Evolutionary conservation across 2,329 filamentous ascomycete species (phyloP), one percentile per base, ranked within the genome.

Genomic region (Escovopsis weberi): DNA sequence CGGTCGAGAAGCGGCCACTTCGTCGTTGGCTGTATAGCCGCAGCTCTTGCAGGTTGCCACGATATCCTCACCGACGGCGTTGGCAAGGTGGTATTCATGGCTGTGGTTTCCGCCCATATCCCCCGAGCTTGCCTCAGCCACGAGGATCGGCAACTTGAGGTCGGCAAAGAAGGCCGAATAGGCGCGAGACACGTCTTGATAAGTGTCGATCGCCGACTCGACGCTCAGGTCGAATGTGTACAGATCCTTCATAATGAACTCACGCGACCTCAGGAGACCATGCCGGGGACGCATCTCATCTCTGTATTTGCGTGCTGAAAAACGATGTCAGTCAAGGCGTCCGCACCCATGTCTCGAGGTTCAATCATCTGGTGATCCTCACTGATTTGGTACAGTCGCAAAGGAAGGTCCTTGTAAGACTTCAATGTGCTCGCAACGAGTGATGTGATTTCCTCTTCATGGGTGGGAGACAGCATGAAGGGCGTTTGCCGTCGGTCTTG

Each of bases 221-320:
- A 69, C 58, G 4, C 72, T 80, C 33, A 71, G 65, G 55, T 98
- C 91, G 55, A 98, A 98, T 0, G 88, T 95, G 59, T 98, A 98
- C 1, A 98, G 72, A 59, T 98, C 91, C 61, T 98, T 98, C 91
- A 98, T 98, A 51, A 86, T 65, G 54, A 98, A 98, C 55, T 98
- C 91, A 47, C 87, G 79, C 1, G 85, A 83, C 9, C 91, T 79
- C 8, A 98, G 68, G 2, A 98, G 69, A 11, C 91, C 91, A 52
- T 94, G 85, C 30, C 91, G 76, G 18, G 91, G 91, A 26, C 91
- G 75, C 44, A 82, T 74, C 62, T 98, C 91, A 63, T 98, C 91
- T 39, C 91, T 78, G 56, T 96, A 98, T 61, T 98, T 98, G 38
- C 89, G 76, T 28, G 85, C 82, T 85, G 47, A 15, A 26, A 2